These are phyloP conservation scores for Solanum okadae DNA, from an alignment of 257 asterid genomes.

Conservation along the genomic window DNA sequence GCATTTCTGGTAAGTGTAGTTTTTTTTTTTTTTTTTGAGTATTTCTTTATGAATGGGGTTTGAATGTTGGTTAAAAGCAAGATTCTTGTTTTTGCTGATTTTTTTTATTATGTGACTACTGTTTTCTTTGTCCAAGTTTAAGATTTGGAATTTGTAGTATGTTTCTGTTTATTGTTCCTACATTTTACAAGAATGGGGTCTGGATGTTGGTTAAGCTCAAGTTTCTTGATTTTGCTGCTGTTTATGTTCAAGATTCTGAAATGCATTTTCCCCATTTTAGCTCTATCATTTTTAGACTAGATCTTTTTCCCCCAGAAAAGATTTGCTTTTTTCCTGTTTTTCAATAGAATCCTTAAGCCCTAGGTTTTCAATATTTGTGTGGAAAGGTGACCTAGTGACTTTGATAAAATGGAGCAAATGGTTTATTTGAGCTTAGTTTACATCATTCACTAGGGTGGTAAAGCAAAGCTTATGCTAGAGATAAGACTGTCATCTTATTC, in stretches of 20 bases:
- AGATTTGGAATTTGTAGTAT: background rate
- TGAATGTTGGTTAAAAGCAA: background rate
- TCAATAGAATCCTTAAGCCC: background rate
- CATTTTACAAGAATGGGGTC: background rate
- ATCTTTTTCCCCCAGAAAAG: background rate
- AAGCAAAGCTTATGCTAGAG: background rate
- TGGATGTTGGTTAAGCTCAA: background rate
- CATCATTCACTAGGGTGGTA: background rate
- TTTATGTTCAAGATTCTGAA: background rate
- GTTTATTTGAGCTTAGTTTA: background rate
- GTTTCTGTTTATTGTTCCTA: background rate
- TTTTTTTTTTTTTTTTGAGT: background rate
- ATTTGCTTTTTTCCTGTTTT: background rate
- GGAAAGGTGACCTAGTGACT: background rate
- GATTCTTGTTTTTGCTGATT: background rate
- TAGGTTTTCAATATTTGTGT: background rate
- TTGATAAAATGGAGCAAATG: background rate
- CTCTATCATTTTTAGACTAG: background rate
- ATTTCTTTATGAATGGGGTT: background rate
- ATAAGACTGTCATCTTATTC: background rate
- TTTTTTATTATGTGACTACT: background rate
- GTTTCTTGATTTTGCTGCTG: background rate
- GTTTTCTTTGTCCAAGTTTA: background rate
- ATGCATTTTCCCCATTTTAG: background rate
- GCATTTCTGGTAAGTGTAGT: slow-evolving; percentile 37